Evolutionary conservation across 2,329 filamentous ascomycete genomes (phyloP).

Genomic region (Beauveria medogensis): DNA sequence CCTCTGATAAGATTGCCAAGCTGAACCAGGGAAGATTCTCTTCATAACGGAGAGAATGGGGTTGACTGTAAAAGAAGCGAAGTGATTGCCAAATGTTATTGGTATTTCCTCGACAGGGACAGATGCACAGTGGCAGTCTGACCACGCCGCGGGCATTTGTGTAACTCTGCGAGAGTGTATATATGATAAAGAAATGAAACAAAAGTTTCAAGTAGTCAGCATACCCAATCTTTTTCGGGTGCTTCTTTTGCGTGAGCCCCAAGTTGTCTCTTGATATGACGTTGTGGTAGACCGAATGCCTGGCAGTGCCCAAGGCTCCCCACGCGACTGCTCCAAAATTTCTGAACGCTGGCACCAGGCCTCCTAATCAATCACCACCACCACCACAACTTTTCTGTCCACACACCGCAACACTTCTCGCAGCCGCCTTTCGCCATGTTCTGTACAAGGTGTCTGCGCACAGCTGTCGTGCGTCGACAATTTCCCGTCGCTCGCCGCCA

Average conservation of each 20-base stretch:
- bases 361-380: constrained; percentile 1
- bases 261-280: background rate
- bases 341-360: background rate
- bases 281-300: background rate
- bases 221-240: background rate
- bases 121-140: background rate
- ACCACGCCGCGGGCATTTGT: constrained; percentile 15
- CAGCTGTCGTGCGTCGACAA: constrained; percentile 25
- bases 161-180: constrained; percentile 25
- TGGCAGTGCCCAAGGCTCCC: background rate
- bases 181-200: constrained; percentile 24
- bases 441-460: constrained; percentile 42
- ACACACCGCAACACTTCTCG: constrained; percentile 6
- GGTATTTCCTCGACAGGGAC: constrained; percentile 3
- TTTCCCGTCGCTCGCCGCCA: constrained; percentile 27
- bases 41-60: constrained; percentile 17
- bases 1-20: constrained; percentile 31
- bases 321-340: constrained; percentile 20
- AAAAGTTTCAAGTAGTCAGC: constrained; percentile 8
- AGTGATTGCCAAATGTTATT: constrained; percentile 2
- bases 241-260: too few species aligned
- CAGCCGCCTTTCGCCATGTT: constrained; percentile 24
- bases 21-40: constrained; percentile 28
- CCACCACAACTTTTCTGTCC: constrained; percentile 19
- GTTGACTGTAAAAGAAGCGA: background rate